These are phyloP conservation scores for Xylariomycetidae sp. DNA, from an alignment of 2,329 filamentous ascomycete genomes.

Conservation along the genomic window DNA sequence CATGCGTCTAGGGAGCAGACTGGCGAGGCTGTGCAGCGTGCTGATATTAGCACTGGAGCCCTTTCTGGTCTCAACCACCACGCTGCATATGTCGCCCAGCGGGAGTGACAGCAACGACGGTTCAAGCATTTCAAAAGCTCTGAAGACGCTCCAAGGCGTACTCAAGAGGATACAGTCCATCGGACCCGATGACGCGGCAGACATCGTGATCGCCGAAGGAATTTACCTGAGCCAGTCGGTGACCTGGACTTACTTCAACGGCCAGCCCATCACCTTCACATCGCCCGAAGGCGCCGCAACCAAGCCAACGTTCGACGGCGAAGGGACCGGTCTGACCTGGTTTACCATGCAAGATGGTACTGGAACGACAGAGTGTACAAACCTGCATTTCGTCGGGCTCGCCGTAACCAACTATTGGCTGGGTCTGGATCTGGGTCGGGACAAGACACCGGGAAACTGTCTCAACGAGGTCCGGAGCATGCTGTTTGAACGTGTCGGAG, in stretches of 20 bases:
- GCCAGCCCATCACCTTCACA: constrained; percentile 11
- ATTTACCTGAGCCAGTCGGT: constrained; percentile 8
- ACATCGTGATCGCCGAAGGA: constrained; percentile 9
- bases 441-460: constrained; percentile 10
- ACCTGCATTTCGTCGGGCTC: constrained; percentile 9
- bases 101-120: constrained; percentile 12
- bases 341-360: constrained; percentile 11
- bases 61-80: constrained; percentile 7
- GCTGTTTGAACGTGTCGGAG: constrained; percentile 12
- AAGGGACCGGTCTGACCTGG: constrained; percentile 10
- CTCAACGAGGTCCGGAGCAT: constrained; percentile 9
- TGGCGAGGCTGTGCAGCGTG: constrained; percentile 1
- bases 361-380: constrained; percentile 4
- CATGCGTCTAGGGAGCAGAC: constrained; percentile 5
- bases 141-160: constrained; percentile 10
- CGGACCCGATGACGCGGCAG: constrained; percentile 8
- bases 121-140: constrained; percentile 1
- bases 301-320: constrained; percentile 12
- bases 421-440: constrained; percentile 10
- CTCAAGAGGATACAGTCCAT: constrained; percentile 4
- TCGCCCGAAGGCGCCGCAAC: constrained; percentile 4
- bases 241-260: constrained; percentile 13
- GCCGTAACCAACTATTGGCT: constrained; percentile 13
- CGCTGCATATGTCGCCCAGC: constrained; percentile 10
- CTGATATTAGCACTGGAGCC: constrained; percentile 5